Evolutionary conservation across 805 yeast genomes (phyloP).

Genomic region (Suhomyces sp.): DNA sequence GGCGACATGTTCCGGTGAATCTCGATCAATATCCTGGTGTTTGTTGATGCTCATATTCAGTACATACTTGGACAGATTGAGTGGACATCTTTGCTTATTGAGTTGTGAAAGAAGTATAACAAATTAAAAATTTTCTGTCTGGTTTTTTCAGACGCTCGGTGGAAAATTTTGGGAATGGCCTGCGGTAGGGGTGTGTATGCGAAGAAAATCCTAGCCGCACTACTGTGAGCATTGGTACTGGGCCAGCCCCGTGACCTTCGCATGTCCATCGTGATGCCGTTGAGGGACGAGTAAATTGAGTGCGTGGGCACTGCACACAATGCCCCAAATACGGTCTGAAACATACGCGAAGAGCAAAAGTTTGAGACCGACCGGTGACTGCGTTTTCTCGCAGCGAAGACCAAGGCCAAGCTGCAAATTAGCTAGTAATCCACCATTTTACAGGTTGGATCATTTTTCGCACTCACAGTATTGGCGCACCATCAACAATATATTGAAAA

Average conservation of each 20-base stretch:
- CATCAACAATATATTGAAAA: constrained; percentile 4
- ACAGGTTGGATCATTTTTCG: not conserved
- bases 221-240: not conserved
- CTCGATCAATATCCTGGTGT: not conserved
- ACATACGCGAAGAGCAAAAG: constrained; percentile 1
- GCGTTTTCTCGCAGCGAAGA: constrained; percentile 4
- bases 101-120: constrained; percentile 8
- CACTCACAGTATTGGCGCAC: constrained; percentile 3
- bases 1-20: not conserved
- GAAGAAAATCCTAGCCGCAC: constrained; percentile 2
- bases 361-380: constrained; percentile 7
- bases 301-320: not conserved
- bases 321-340: not conserved
- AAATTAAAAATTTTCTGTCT: constrained; percentile 8
- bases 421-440: not conserved
- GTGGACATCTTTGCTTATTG: constrained; percentile 52
- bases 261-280: not conserved
- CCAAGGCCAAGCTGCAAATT: constrained; percentile 1
- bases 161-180: constrained; percentile 2
- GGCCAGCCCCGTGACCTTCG: not conserved
- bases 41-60: constrained; percentile 3
- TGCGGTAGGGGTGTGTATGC: constrained; percentile 3
- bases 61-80: constrained; percentile 89
- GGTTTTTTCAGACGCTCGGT: constrained; percentile 9
- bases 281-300: not conserved